Conservation (phyloP, 225 moss, liverwort and hornwort genomes). For the Straminergon stramineum region DNA sequence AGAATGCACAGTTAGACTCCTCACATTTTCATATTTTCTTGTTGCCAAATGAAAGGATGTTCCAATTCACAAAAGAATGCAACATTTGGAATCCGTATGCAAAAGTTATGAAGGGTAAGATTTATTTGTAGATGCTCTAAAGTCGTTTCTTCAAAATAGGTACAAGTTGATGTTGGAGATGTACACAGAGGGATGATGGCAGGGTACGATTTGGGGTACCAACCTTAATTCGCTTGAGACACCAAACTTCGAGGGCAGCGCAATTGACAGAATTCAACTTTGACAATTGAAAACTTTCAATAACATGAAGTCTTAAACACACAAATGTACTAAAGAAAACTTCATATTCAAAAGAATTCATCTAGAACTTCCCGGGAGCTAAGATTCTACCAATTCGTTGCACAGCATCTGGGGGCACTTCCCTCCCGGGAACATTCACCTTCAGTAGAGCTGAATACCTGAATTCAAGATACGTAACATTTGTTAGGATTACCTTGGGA, state of each 20-base stretch:
- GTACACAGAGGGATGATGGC: not conserved
- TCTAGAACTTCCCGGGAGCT: constrained; percentile 52
- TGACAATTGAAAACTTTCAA: not conserved
- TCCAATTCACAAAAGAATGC: not conserved
- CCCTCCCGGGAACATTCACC: constrained; percentile 58
- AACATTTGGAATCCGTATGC: not conserved
- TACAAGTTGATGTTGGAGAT: not conserved
- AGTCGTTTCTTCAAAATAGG: not conserved
- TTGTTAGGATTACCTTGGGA: not conserved
- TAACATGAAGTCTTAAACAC: not conserved
- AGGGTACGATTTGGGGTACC: not conserved
- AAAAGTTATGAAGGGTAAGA: not conserved
- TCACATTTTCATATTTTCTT: not conserved
- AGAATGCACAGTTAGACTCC: too few species aligned
- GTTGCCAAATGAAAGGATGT: not conserved
- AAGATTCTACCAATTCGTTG: constrained; percentile 54
- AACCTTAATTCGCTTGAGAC: not conserved
- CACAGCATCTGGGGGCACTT: constrained; percentile 47
- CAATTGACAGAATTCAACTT: not conserved
- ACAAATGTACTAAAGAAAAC: not conserved
- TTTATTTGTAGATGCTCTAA: not conserved
- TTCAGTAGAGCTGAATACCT: constrained; percentile 52
- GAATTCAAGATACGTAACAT: not conserved
- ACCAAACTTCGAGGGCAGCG: not conserved
- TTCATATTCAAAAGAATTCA: not conserved